phyloP scores from a whole-genome alignment of 179 eudicot genomes.

The Actinidia arguta region DNA sequence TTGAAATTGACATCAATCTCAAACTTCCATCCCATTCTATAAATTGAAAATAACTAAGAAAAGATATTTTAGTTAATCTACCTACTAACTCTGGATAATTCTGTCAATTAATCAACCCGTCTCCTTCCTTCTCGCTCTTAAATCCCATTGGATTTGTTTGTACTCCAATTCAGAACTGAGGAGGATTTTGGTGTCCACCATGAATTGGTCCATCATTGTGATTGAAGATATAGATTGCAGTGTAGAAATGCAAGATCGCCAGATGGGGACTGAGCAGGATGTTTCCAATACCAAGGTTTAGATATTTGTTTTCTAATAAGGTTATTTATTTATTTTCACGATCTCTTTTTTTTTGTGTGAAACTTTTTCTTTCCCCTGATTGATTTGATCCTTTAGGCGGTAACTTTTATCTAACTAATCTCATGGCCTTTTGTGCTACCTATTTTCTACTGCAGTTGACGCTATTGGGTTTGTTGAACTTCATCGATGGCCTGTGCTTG shows the following conservation, averaged over 20 bases:
- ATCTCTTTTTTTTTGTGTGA: background rate
- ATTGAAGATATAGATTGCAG: conserved; percentile 9
- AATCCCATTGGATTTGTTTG: too few relatives aligned
- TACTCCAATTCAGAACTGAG: background rate
- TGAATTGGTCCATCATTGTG: background rate
- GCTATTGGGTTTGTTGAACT: conserved; percentile 48
- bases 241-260: too few relatives aligned
- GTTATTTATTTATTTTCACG: background rate
- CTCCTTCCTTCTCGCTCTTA: too few relatives aligned
- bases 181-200: background rate
- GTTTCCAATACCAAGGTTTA: conserved; percentile 11
- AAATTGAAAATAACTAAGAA: too few relatives aligned
- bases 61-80: too few relatives aligned
- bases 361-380: background rate
- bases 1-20: too few relatives aligned
- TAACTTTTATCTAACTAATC: background rate
- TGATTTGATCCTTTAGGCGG: too few relatives aligned
- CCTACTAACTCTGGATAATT: too few relatives aligned
- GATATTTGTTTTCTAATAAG: background rate
- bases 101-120: too few relatives aligned
- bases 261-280: too few relatives aligned
- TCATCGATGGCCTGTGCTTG: conserved; percentile 66
- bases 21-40: too few relatives aligned
- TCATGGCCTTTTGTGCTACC: background rate
- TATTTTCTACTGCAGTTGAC: conserved; percentile 34